These are phyloP conservation scores for Ambrosia artemisiifolia DNA, from an alignment of 129 eudicot species.

Conservation along the genomic window DNA sequence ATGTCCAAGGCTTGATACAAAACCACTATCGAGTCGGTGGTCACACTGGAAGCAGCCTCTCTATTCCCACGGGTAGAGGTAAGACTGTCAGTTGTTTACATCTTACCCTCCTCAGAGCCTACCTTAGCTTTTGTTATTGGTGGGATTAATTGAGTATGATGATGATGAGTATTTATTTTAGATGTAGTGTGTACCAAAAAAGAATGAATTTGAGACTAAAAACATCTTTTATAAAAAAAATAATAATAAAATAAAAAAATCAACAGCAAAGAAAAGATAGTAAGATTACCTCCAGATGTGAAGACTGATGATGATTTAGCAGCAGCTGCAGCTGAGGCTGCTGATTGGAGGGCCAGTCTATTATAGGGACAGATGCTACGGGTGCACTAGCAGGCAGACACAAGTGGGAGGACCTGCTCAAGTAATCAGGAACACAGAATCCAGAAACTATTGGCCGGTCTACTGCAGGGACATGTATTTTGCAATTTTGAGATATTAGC, in stretches of 20 bases:
- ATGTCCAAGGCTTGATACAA: too few relatives aligned
- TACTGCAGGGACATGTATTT: slow-evolving; percentile 20
- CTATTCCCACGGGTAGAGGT: too few relatives aligned
- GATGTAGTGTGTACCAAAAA: not conserved
- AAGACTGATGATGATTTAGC: slow-evolving; percentile 72
- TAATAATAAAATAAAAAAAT: too few relatives aligned
- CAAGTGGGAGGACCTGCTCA: slow-evolving; percentile 91
- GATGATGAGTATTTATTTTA: slow-evolving; percentile 1
- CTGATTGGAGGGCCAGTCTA: slow-evolving; percentile 93
- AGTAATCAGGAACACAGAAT: slow-evolving; percentile 29
- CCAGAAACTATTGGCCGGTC: not conserved
- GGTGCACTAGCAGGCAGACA: slow-evolving; percentile 94
- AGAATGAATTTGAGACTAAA: not conserved
- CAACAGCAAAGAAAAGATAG: slow-evolving; percentile 73
- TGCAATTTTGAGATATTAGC: slow-evolving; percentile 19
- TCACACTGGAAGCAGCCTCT: too few relatives aligned
- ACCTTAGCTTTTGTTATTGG: too few relatives aligned
- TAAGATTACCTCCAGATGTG: slow-evolving; percentile 73
- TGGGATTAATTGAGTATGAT: too few relatives aligned
- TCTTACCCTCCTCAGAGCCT: too few relatives aligned
- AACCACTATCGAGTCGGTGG: too few relatives aligned
- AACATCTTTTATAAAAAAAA: not conserved
- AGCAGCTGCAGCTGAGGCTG: slow-evolving; percentile 90
- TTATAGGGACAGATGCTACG: slow-evolving; percentile 78
- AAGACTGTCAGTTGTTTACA: too few relatives aligned